phyloP scores from a whole-genome alignment of 129 eudicot species.

The Smallanthus sonchifolius region DNA sequence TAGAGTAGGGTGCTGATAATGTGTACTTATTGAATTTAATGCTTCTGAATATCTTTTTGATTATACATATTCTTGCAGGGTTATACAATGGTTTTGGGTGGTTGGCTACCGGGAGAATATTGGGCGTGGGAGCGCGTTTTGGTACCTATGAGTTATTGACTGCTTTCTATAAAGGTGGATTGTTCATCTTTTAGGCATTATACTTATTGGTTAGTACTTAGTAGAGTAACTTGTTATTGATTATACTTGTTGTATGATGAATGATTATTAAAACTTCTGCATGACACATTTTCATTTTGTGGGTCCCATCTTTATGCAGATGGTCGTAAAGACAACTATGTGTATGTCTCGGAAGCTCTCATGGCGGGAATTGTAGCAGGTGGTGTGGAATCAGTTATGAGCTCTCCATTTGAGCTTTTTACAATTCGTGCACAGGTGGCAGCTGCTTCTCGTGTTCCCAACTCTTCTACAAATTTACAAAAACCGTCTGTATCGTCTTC shows the following conservation, averaged over 20 bases:
- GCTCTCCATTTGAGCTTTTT: constrained; percentile 85
- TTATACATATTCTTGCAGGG: constrained; percentile 39
- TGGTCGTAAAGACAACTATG: constrained; percentile 71
- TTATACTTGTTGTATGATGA: background rate
- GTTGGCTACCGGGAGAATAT: constrained; percentile 68
- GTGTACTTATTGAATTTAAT: background rate
- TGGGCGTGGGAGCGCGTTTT: constrained; percentile 74
- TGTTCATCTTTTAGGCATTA: constrained; percentile 26
- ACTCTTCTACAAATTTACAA: constrained; percentile 26
- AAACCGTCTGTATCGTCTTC: constrained; percentile 41
- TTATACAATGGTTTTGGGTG: constrained; percentile 79
- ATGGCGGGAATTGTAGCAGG: constrained; percentile 87
- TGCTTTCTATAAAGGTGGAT: constrained; percentile 80
- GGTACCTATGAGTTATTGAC: constrained; percentile 88
- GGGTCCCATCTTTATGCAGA: constrained; percentile 43
- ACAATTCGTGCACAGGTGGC: constrained; percentile 84
- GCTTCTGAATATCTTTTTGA: background rate
- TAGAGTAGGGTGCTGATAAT: background rate
- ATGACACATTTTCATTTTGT: background rate
- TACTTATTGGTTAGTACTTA: constrained; percentile 28
- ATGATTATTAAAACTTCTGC: background rate
- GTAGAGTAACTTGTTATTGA: constrained; percentile 11
- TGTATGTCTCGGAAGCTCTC: constrained; percentile 82
- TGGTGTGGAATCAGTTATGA: constrained; percentile 55
- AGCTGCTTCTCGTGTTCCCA: constrained; percentile 56